Evolutionary conservation across 1,139 yeast species (phyloP), one percentile per base, ranked within the genome.

Genomic region (Kodamaea suecica): DNA sequence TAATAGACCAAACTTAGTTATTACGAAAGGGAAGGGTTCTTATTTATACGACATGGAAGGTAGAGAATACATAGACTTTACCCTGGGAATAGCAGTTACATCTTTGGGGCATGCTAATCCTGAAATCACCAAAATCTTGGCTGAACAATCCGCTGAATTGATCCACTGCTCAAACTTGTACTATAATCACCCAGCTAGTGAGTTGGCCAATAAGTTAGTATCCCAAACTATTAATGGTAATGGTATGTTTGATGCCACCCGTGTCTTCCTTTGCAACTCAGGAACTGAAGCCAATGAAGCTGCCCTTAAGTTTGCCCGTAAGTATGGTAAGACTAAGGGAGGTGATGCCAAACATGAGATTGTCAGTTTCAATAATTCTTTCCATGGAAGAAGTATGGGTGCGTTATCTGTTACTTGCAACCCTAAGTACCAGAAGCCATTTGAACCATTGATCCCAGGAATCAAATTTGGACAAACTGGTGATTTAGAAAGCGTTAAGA

Each of bases 261-360:
- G 82, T 40, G 95, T 88, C n/a, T 92, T 92, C 51, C 65, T 92
- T 40, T 82, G 94, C 54, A 92, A 90, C 55, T 84, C 95, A 0
- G 98, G 98, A 32, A 82, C 97, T 6, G 98, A 92, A 61, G 97
- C 98, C 37, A 92, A 90, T 53, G 98, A 92, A 59, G 98, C 97
- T 2, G 98, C 98, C 1, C 64, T 92, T 50, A 92, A 92, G 58
- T 92, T 92, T 66, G 97, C 97, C 12, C 78, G 97, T 55, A 90
- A 87, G 57, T 74, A 77, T 52, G 96, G 95, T 38, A 80, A 79
- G 46, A 47, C 66, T 4, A 59, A 71, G 28, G 58, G 61, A 38
- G 39, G 41, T 2, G 71, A 67, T 10, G 73, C 70, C 29, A 90
- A 90, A 55, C 70, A 62, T 42, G 95, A 87, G 51, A 70, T 92